A percentile compares a stretch with the other conserved stretches of the same genome.
Evolutionary conservation across 139 green algal genomes (phyloP).

Genomic region (Chlorella vulgaris): DNA sequence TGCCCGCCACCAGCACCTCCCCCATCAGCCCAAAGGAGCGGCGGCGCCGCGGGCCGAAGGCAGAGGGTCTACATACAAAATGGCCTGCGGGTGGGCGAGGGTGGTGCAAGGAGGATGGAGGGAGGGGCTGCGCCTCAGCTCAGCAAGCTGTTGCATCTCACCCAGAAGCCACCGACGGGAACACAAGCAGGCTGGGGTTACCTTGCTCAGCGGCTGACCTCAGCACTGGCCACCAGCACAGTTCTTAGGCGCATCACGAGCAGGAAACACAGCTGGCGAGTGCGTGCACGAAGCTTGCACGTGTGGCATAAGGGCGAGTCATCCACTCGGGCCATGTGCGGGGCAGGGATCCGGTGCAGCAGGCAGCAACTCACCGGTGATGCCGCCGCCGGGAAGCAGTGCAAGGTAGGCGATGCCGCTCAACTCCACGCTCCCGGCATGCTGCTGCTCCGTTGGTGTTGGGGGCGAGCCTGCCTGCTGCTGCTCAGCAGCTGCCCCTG

Average conservation of each 20-base stretch:
- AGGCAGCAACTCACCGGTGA: slow-evolving; percentile 13
- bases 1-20: slow-evolving; percentile 9
- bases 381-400: slow-evolving; percentile 17
- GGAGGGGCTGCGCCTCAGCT: not conserved
- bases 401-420: slow-evolving; percentile 9
- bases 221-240: too few relatives aligned
- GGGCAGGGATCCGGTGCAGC: too few relatives aligned
- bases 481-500: too few relatives aligned
- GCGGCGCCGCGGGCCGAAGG: not conserved
- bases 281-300: too few relatives aligned
- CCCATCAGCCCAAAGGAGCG: slow-evolving; percentile 22
- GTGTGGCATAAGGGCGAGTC: too few relatives aligned
- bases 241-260: too few relatives aligned
- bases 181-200: too few relatives aligned
- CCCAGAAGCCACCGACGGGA: too few relatives aligned
- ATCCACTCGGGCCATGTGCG: too few relatives aligned
- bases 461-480: not conserved
- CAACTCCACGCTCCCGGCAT: not conserved
- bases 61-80: not conserved
- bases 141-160: not conserved
- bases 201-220: too few relatives aligned
- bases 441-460: not conserved
- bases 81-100: not conserved
- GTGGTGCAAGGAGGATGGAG: not conserved
- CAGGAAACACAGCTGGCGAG: too few relatives aligned